A percentile compares a stretch with the other conserved stretches of the same genome.
phyloP scores from a whole-genome alignment of 768 basidiomycete genomes.

The Hericium erinaceus region DNA sequence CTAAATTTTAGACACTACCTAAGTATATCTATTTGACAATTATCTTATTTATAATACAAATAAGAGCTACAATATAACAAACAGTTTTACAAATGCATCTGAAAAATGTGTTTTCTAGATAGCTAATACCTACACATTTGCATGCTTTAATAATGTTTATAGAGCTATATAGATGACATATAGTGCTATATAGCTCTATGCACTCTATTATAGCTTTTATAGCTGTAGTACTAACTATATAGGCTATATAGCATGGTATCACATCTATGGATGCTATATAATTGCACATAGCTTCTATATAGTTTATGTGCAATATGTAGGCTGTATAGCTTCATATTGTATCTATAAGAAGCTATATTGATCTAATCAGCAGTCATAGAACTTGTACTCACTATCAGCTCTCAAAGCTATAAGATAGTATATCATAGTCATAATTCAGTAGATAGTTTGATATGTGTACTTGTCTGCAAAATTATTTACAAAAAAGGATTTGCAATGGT shows the following conservation, averaged over 20 bases:
- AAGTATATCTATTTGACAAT: too few relatives aligned
- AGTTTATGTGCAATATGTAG: neutral
- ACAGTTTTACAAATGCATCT: neutral
- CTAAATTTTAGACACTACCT: too few relatives aligned
- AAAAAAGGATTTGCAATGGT: neutral
- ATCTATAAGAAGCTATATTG: neutral
- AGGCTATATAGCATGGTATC: neutral
- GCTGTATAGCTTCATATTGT: neutral
- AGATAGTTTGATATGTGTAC: neutral
- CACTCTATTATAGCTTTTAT: neutral
- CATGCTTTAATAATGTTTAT: neutral
- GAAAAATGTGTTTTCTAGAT: neutral
- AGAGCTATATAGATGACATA: neutral
- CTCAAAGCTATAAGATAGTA: neutral
- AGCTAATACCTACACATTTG: neutral
- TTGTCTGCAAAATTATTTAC: neutral
- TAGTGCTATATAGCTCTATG: neutral
- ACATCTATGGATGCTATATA: neutral
- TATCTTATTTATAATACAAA: too few relatives aligned
- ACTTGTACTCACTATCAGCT: neutral
- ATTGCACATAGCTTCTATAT: neutral
- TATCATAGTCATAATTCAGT: neutral
- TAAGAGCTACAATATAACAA: too few relatives aligned
- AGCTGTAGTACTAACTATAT: too few relatives aligned
- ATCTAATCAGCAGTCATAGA: neutral